Evolutionary conservation across 768 basidiomycete genomes (phyloP).

Genomic region (Amanita subjunquillea): DNA sequence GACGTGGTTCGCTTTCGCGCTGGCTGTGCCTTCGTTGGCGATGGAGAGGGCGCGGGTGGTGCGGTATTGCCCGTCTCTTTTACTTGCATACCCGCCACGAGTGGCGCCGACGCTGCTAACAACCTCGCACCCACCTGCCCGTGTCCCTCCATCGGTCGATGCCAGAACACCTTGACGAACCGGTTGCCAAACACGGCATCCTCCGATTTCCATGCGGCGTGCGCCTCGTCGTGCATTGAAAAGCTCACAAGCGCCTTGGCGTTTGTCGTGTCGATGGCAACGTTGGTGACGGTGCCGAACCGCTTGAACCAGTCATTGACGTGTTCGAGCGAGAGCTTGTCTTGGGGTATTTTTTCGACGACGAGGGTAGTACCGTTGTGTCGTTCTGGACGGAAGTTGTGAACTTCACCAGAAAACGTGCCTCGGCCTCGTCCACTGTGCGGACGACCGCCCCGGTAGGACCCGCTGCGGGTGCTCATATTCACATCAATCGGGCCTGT

Average conservation of each 20-base stretch:
- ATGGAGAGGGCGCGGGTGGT: slow-evolving; percentile 13
- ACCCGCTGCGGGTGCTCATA: slow-evolving; percentile 13
- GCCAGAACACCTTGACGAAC: slow-evolving; percentile 96
- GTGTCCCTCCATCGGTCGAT: slow-evolving; percentile 86
- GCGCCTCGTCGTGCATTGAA: slow-evolving; percentile 71
- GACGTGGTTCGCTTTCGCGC: slow-evolving; percentile 10
- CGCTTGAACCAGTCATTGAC: slow-evolving; percentile 87
- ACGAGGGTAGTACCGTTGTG: slow-evolving; percentile 76
- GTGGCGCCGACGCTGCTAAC: slow-evolving; percentile 71
- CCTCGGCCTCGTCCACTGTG: slow-evolving; percentile 30
- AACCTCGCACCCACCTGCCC: slow-evolving; percentile 69
- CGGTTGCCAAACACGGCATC: slow-evolving; percentile 93
- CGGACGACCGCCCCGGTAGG: slow-evolving; percentile 29
- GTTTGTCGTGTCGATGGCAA: slow-evolving; percentile 68
- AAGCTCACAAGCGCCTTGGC: slow-evolving; percentile 87
- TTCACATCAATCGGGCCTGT: background rate
- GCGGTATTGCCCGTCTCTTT: slow-evolving; percentile 18
- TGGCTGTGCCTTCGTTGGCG: slow-evolving; percentile 8
- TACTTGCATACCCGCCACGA: slow-evolving; percentile 53
- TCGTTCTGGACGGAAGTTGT: slow-evolving; percentile 56
- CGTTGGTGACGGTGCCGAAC: slow-evolving; percentile 88
- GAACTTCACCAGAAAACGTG: slow-evolving; percentile 54
- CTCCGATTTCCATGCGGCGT: slow-evolving; percentile 84
- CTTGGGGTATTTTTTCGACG: slow-evolving; percentile 88
- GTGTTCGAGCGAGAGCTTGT: slow-evolving; percentile 64